phyloP scores from a whole-genome alignment of 164 flowering plant species.

The Stephania yunnanensis region DNA sequence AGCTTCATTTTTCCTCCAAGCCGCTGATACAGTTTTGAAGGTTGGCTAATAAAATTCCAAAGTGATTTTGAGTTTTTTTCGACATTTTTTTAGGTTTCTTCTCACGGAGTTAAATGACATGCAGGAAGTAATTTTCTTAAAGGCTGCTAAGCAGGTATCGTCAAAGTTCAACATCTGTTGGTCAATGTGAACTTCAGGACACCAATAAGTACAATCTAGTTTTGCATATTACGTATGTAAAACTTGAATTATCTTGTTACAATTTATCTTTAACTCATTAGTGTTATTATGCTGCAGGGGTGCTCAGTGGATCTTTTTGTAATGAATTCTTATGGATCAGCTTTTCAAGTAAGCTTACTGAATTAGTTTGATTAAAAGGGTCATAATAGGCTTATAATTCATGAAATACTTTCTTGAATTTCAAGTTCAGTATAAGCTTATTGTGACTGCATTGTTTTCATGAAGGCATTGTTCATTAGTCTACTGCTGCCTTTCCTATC shows the following conservation, averaged over 20 bases:
- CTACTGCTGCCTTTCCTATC: slow-evolving; percentile 85
- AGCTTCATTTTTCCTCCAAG: slow-evolving; percentile 84
- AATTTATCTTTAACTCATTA: not conserved
- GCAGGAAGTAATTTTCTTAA: slow-evolving; percentile 79
- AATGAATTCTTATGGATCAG: slow-evolving; percentile 91
- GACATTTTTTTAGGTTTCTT: slow-evolving; percentile 1
- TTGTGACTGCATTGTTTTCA: slow-evolving; percentile 3
- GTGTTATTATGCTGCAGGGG: slow-evolving; percentile 44
- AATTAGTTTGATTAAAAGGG: not conserved
- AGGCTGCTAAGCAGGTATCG: slow-evolving; percentile 47
- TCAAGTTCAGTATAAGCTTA: not conserved
- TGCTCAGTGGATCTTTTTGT: slow-evolving; percentile 88
- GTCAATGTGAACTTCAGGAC: not conserved
- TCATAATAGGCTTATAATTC: not conserved
- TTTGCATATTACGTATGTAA: not conserved
- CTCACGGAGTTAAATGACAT: slow-evolving; percentile 4
- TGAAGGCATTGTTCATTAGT: slow-evolving; percentile 83
- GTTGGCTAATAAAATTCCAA: slow-evolving; percentile 30
- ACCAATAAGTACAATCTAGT: not conserved
- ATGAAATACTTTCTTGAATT: not conserved
- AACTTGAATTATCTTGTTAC: not conserved
- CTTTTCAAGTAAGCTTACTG: slow-evolving; percentile 64
- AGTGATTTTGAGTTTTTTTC: not conserved
- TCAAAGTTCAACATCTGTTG: not conserved
- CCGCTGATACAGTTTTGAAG: slow-evolving; percentile 92